These are phyloP conservation scores for Cutaneotrichosporon curvatum DNA, from an alignment of 1,284 basidiomycete species.

Conservation along the genomic window DNA sequence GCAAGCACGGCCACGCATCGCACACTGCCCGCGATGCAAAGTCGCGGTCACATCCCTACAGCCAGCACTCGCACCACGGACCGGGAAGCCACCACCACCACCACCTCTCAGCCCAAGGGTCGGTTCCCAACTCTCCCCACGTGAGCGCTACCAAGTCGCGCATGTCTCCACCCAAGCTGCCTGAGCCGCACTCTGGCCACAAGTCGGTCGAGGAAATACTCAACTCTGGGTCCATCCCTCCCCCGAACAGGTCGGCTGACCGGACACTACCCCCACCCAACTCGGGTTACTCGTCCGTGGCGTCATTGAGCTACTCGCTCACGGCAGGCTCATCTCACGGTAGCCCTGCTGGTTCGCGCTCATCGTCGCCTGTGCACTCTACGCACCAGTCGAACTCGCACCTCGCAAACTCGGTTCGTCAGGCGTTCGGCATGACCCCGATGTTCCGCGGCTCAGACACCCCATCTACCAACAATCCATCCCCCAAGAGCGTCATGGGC, in stretches of 20 bases:
- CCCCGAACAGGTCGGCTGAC: slow-evolving; percentile 31
- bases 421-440: slow-evolving; percentile 83
- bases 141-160: slow-evolving; percentile 25
- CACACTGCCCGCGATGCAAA: slow-evolving; percentile 43
- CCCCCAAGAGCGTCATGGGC: slow-evolving; percentile 21
- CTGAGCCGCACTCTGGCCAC: slow-evolving; percentile 13
- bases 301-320: slow-evolving; percentile 28
- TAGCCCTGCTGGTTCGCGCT: slow-evolving; percentile 38
- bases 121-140: slow-evolving; percentile 40
- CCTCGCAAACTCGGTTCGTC: slow-evolving; percentile 56
- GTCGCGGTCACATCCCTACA: slow-evolving; percentile 42
- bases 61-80: slow-evolving; percentile 19
- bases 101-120: slow-evolving; percentile 14
- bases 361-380: slow-evolving; percentile 34
- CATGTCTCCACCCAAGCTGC: slow-evolving; percentile 38
- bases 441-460: slow-evolving; percentile 51
- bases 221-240: slow-evolving; percentile 41
- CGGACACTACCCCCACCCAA: slow-evolving; percentile 42
- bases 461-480: slow-evolving; percentile 18
- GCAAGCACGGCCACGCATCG: slow-evolving; percentile 42
- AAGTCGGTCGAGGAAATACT: slow-evolving; percentile 47
- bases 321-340: slow-evolving; percentile 41
- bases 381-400: slow-evolving; percentile 18
- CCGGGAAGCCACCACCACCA: slow-evolving; percentile 16
- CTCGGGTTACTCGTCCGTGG: slow-evolving; percentile 28